Base-by-base conservation (phyloP, 345 rosid genomes). In the Tarenaya hassleriana region DNA sequence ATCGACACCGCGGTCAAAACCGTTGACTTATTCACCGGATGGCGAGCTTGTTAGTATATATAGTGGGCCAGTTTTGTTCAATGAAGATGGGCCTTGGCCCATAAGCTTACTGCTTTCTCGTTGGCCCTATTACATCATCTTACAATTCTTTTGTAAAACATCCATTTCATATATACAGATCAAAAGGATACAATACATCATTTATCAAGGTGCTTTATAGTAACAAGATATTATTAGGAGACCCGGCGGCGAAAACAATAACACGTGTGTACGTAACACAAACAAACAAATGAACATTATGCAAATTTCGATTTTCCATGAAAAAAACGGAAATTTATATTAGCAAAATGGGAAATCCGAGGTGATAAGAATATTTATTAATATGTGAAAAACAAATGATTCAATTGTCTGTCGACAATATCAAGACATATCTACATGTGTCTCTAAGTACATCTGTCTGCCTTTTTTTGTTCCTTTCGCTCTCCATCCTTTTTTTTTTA, bases 371-470 rank as follows among this genome's bases (percentile, higher is more conserved):
- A 47, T 59, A 24, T 61, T 49, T n/a, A n/a, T 46, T 41, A 52
- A 60, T 53, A 41, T 48, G 41, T 35, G 52, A 67, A 54, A 53
- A 48, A 34, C 35, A 60, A 34, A 20, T 44, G 16, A 16, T 20
- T 66, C 53, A 60, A n/a, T 41, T 60, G 51, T 52, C 32, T 19
- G 41, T 21, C 61, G 65, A 53, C 60, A 51, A 48, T 56, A 53
- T 66, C 66, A 66, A 66, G 65, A 47, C 70, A 66, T 33, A 66
- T 48, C 54, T 65, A 16, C 46, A 32, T 52, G 64, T 48, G n/a
- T n/a, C n/a, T n/a, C n/a, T 60, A 39, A 52, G 56, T 46, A 48
- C 71, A 67, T 60, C 71, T 67, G 66, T 67, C 66, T 54, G 41
- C 52, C 59, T 59, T 59, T 60, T 52, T 34, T 48, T 47, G 39